These are phyloP conservation scores for Globisporangium spinosum DNA, from an alignment of 352 stramenopile species.

Conservation along the genomic window DNA sequence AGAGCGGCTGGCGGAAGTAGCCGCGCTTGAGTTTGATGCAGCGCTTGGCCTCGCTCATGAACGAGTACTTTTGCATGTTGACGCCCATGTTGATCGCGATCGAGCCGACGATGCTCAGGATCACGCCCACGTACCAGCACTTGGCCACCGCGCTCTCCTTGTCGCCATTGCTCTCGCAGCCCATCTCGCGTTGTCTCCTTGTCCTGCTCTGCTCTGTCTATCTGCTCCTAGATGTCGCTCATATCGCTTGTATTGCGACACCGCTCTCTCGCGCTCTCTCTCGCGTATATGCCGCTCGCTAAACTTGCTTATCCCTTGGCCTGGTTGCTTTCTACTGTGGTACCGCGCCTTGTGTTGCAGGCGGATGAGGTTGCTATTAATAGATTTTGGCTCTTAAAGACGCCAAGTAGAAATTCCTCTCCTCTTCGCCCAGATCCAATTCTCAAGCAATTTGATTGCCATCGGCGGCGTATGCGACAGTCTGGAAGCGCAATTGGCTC, in stretches of 20 bases:
- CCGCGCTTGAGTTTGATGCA: conserved; percentile 50
- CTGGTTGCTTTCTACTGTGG: conserved; percentile 1
- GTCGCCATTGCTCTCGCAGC: conserved; percentile 1
- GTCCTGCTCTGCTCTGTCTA: background rate
- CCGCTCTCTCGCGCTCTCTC: background rate
- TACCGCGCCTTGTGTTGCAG: background rate
- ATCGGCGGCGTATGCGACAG: too few species aligned
- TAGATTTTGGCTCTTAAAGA: background rate
- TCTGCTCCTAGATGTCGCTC: background rate
- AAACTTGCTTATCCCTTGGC: background rate
- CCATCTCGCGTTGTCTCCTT: conserved; percentile 3
- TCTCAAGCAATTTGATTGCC: too few species aligned
- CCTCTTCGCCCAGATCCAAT: background rate
- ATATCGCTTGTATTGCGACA: background rate
- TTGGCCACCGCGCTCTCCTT: conserved; percentile 11
- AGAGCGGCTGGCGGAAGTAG: conserved; percentile 75
- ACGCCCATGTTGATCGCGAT: conserved; percentile 82
- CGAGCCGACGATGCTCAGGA: conserved; percentile 67
- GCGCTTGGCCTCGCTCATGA: conserved; percentile 78
- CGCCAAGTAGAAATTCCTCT: background rate
- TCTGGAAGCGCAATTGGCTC: background rate
- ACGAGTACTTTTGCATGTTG: conserved; percentile 88
- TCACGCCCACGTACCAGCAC: conserved; percentile 78
- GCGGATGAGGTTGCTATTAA: background rate
- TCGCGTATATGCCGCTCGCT: background rate